These are phyloP conservation scores for Mycosarcoma maydis DNA, from an alignment of 1,284 basidiomycete genomes.

Conservation along the genomic window DNA sequence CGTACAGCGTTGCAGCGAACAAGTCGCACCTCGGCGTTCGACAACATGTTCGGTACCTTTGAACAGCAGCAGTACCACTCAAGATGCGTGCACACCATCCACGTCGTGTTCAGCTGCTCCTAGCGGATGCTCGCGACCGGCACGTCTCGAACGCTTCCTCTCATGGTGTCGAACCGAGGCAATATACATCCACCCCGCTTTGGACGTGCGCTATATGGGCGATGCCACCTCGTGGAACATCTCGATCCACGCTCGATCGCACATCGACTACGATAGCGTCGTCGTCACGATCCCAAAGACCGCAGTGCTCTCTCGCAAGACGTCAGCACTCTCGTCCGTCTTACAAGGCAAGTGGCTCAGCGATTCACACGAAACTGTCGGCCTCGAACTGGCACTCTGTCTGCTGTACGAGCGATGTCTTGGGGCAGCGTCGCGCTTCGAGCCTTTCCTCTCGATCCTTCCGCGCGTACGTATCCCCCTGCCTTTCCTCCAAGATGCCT, in stretches of 20 bases:
- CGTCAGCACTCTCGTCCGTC: slow-evolving; percentile 21
- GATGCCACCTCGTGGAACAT: slow-evolving; percentile 27
- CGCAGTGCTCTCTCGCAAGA: slow-evolving; percentile 43
- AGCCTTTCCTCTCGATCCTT: slow-evolving; percentile 42
- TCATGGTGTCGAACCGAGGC: slow-evolving; percentile 13
- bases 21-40: background rate
- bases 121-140: background rate
- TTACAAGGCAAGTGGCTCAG: slow-evolving; percentile 20
- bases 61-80: background rate
- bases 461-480: slow-evolving; percentile 32
- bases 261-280: slow-evolving; percentile 12
- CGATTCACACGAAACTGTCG: slow-evolving; percentile 30
- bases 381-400: slow-evolving; percentile 51
- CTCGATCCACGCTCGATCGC: slow-evolving; percentile 13
- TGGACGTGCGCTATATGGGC: slow-evolving; percentile 19
- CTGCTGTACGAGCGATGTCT: slow-evolving; percentile 51
- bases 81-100: background rate
- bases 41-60: background rate
- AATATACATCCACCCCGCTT: slow-evolving; percentile 8
- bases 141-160: slow-evolving; percentile 13
- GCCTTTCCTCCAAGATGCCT: slow-evolving; percentile 17
- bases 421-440: slow-evolving; percentile 31
- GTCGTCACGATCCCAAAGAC: slow-evolving; percentile 38
- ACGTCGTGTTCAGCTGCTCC: slow-evolving; percentile 13
- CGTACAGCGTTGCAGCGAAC: background rate